Conservation (phyloP, 2,329 filamentous ascomycete genomes). For the Chrysosporium keratinophilum region DNA sequence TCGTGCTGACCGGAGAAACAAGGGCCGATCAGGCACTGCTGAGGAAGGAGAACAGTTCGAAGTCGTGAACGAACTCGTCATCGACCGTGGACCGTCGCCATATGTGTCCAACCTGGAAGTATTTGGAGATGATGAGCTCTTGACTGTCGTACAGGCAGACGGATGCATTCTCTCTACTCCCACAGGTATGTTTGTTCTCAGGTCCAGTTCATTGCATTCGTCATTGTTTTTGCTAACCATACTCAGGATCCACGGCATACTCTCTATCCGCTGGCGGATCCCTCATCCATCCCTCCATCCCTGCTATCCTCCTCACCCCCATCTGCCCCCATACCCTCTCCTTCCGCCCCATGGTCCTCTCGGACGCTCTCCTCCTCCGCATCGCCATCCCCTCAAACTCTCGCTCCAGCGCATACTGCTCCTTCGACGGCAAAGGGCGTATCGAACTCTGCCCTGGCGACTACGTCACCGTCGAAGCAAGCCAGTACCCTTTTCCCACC, state of each 20-base stretch:
- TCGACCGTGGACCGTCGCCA: constrained; percentile 89
- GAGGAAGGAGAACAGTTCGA: constrained; percentile 94
- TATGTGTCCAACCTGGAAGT: constrained; percentile 96
- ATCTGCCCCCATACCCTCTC: constrained; percentile 96
- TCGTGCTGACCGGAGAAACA: constrained; percentile 48
- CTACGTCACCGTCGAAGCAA: constrained; percentile 90
- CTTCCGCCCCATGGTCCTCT: constrained; percentile 95
- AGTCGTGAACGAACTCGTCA: constrained; percentile 95
- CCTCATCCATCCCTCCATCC: constrained; percentile 91
- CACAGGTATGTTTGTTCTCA: constrained; percentile 48
- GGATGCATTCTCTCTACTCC: constrained; percentile 97
- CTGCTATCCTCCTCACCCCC: constrained; percentile 88
- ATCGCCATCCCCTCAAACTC: constrained; percentile 76
- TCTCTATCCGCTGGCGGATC: constrained; percentile 91
- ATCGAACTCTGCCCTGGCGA: constrained; percentile 88
- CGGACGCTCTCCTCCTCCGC: constrained; percentile 83
- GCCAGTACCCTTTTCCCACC: constrained; percentile 93
- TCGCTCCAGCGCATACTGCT: constrained; percentile 88
- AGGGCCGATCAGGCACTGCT: constrained; percentile 46
- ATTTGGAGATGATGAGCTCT: constrained; percentile 86
- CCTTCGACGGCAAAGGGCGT: constrained; percentile 93
- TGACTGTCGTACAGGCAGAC: constrained; percentile 93
- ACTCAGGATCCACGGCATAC: constrained; percentile 70
- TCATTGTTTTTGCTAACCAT: background rate
- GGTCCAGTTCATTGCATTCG: constrained; percentile 7